A percentile compares a stretch with the other conserved stretches of the same genome.
phyloP scores from a whole-genome alignment of 83 land plant species.

The Picea mariana region DNA sequence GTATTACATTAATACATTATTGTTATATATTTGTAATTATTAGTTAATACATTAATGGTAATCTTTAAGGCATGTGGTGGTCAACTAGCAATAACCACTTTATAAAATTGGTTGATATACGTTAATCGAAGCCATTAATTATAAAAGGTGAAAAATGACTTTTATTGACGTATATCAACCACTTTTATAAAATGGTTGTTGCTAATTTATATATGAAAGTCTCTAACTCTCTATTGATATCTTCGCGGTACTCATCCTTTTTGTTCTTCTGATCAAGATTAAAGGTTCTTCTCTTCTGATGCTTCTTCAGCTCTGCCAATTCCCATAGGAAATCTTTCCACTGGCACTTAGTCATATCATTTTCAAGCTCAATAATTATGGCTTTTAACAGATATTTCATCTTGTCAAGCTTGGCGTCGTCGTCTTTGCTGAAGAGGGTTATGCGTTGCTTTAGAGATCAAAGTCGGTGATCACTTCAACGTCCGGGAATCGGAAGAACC shows the following conservation, averaged over 20 bases:
- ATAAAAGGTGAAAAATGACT: too few relatives aligned
- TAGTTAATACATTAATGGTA: too few relatives aligned
- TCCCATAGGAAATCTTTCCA: conserved; percentile 61
- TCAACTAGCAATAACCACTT: too few relatives aligned
- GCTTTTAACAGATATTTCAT: conserved; percentile 70
- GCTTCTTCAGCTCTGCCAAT: neutral
- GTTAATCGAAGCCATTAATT: too few relatives aligned
- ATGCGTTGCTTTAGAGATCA: conserved; percentile 82
- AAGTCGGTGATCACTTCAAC: conserved; percentile 85
- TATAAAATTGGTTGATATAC: too few relatives aligned
- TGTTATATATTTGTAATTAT: too few relatives aligned
- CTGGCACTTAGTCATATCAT: conserved; percentile 92
- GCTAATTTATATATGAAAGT: too few relatives aligned
- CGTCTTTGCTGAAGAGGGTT: conserved; percentile 94
- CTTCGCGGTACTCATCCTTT: neutral
- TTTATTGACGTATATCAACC: too few relatives aligned
- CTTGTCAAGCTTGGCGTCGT: conserved; percentile 67
- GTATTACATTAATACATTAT: too few relatives aligned
- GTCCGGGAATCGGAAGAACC: conserved; percentile 20
- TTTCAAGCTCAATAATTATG: conserved; percentile 70
- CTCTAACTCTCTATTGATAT: too few relatives aligned
- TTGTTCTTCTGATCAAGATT: conserved; percentile 4
- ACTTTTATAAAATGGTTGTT: too few relatives aligned
- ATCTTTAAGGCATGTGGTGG: too few relatives aligned
- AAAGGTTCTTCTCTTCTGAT: neutral